Conservation (phyloP, 176 grass and related monocot species). For the Aegilops tauschii region DNA sequence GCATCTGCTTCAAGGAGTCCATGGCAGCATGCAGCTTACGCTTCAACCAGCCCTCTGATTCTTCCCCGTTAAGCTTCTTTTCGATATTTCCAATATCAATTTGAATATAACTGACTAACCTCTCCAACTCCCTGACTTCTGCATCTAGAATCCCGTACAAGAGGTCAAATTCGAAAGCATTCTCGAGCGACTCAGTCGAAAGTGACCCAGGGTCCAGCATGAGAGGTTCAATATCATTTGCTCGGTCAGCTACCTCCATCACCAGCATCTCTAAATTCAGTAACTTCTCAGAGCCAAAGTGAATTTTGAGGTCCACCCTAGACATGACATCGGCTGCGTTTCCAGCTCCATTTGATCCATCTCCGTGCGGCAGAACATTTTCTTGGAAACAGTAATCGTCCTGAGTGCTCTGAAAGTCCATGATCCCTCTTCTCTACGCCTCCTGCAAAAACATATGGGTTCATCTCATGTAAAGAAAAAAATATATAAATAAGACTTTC, state of each 20-base stretch:
- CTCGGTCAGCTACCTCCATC: constrained; percentile 52
- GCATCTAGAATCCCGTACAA: constrained; percentile 48
- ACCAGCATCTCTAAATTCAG: constrained; percentile 69
- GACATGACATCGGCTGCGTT: constrained; percentile 18
- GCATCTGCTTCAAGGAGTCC: constrained; percentile 48
- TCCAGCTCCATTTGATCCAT: neutral
- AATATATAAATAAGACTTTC: neutral
- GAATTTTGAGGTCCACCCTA: constrained; percentile 34
- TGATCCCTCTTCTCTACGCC: neutral
- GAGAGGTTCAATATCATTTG: constrained; percentile 45
- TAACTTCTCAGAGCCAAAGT: constrained; percentile 53
- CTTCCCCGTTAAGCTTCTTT: constrained; percentile 8
- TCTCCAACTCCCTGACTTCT: constrained; percentile 64
- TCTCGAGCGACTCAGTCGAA: constrained; percentile 26
- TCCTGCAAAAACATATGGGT: neutral
- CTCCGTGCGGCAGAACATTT: neutral
- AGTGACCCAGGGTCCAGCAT: constrained; percentile 25
- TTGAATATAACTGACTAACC: constrained; percentile 32
- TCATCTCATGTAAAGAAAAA: neutral
- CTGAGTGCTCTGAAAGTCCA: neutral
- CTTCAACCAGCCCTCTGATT: constrained; percentile 5
- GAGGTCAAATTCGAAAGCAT: constrained; percentile 50
- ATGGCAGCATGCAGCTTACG: constrained; percentile 38
- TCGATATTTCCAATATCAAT: constrained; percentile 38
- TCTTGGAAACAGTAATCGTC: neutral